phyloP scores from a whole-genome alignment of 306 rosid species.

The Fragaria vesca region DNA sequence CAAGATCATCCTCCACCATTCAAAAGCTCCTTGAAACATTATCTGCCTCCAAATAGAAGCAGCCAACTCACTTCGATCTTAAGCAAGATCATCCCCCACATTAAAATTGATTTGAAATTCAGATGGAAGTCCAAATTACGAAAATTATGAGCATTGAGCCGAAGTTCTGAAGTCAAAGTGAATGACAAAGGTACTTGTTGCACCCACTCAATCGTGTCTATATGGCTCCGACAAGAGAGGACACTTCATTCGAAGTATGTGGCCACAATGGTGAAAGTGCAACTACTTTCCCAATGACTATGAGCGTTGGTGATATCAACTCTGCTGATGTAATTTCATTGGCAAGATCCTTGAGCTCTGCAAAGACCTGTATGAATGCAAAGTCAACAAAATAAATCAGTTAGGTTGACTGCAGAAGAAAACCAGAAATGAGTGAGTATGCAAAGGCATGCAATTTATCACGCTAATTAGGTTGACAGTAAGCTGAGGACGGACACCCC shows the following conservation, averaged over 20 bases:
- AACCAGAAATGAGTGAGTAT: background rate
- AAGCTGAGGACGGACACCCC: background rate
- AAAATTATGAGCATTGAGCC: background rate
- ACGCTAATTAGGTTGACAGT: background rate
- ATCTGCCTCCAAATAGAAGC: constrained; percentile 1
- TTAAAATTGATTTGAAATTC: background rate
- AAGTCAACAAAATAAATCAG: constrained; percentile 21
- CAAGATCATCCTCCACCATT: background rate
- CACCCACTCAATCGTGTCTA: constrained; percentile 1
- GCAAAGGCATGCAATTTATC: background rate
- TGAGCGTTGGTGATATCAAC: constrained; percentile 78
- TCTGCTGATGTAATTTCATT: constrained; percentile 51
- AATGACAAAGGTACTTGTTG: background rate
- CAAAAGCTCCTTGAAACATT: background rate
- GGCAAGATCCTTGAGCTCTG: constrained; percentile 73
- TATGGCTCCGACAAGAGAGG: constrained; percentile 47
- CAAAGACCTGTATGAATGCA: constrained; percentile 68
- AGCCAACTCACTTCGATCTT: background rate
- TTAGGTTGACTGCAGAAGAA: background rate
- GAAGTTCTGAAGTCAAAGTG: constrained; percentile 3
- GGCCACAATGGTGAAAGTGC: constrained; percentile 86
- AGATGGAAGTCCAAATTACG: background rate
- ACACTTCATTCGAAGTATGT: constrained; percentile 42
- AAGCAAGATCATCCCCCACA: constrained; percentile 3
- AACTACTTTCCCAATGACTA: constrained; percentile 87